Percentiles rank a stretch among this genome's conserved stretches.
phyloP scores from a whole-genome alignment of 768 basidiomycete genomes.

The Lactifluus hygrophoroides region DNA sequence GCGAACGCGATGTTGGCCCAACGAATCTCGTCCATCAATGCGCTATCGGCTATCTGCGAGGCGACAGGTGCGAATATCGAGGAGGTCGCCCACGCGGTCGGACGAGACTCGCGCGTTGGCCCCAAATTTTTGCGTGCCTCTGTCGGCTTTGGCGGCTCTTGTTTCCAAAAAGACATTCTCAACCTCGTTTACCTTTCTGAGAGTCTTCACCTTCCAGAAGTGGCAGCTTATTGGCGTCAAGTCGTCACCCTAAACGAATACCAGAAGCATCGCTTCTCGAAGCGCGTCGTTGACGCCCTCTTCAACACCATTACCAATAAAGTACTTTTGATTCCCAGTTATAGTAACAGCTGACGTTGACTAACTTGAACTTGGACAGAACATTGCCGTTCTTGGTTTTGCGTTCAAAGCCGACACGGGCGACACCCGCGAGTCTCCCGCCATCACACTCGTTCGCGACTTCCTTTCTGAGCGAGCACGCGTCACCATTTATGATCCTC shows the following conservation, averaged over 20 bases:
- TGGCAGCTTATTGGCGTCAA: constrained; percentile 95
- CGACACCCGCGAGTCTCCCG: constrained; percentile 95
- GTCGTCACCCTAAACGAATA: constrained; percentile 99
- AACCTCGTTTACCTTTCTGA: constrained; percentile 97
- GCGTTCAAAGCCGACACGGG: constrained; percentile 99
- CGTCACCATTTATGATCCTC: constrained; percentile 87
- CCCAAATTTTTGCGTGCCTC: constrained; percentile 92
- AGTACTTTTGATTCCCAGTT: constrained; percentile 34
- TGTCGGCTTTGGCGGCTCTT: constrained; percentile 95
- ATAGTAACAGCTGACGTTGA: too few relatives aligned
- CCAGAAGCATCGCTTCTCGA: constrained; percentile 93
- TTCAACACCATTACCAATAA: constrained; percentile 98
- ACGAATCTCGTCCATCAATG: constrained; percentile 96
- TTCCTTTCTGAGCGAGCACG: constrained; percentile 86
- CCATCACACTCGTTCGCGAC: constrained; percentile 89
- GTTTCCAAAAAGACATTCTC: constrained; percentile 99
- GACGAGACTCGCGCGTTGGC: constrained; percentile 87
- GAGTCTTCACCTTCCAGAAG: constrained; percentile 90
- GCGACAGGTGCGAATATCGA: constrained; percentile 98
- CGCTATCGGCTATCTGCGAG: constrained; percentile 97
- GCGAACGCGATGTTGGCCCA: constrained; percentile 99
- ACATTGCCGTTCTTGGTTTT: constrained; percentile 94
- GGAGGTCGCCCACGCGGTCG: constrained; percentile 92
- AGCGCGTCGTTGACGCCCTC: constrained; percentile 91
- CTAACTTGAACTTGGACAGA: constrained; percentile 33